phyloP scores from a whole-genome alignment of 148 eudicot genomes.

The Arbutus unedo region DNA sequence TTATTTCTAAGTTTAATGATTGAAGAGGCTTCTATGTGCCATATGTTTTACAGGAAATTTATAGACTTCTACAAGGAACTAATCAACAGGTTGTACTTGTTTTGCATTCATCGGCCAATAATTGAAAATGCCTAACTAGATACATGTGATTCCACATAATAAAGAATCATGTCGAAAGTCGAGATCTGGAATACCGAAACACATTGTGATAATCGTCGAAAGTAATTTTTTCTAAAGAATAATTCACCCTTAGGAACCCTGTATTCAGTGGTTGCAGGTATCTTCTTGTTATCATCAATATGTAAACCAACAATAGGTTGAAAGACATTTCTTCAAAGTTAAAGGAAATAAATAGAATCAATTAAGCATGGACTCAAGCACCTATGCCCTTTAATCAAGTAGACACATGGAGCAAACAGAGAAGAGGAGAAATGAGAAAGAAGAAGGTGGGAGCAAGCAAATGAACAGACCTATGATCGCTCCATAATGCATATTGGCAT shows the following conservation, averaged over 20 bases:
- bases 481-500: constrained; percentile 48
- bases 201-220: not conserved
- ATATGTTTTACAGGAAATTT: not conserved
- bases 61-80: not conserved
- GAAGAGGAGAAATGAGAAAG: not conserved
- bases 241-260: not conserved
- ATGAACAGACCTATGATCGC: constrained; percentile 38
- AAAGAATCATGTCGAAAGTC: not conserved
- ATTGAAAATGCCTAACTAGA: not conserved
- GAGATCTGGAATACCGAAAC: not conserved
- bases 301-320: not conserved
- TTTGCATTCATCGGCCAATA: not conserved
- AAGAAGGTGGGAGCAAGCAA: not conserved
- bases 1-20: not conserved
- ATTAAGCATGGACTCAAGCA: constrained; percentile 4
- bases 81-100: not conserved
- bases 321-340: not conserved
- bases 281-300: not conserved
- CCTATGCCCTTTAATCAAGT: not conserved
- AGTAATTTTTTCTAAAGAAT: not conserved
- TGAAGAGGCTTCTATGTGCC: not conserved
- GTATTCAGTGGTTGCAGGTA: not conserved
- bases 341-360: not conserved
- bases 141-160: not conserved
- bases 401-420: not conserved